Base-by-base conservation (phyloP, 805 yeast species). In the Spencermartinsiella europaea region DNA sequence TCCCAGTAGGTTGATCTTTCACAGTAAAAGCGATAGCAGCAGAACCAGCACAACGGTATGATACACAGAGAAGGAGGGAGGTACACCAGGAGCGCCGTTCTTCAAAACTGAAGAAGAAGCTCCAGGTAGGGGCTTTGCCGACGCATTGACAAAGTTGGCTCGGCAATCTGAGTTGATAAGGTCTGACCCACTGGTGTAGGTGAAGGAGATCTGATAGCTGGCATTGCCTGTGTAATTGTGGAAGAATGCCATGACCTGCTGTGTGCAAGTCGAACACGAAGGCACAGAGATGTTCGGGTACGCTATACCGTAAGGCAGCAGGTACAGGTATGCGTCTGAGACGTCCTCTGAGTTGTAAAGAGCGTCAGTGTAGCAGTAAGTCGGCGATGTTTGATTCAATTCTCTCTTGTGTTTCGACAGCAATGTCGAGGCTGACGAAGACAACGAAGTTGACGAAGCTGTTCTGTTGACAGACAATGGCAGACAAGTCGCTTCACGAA, bases 301-400 rank as follows among this genome's bases (percentile, higher is more conserved):
- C 5, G 52, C 34, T 10, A 53, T 50, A 15, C 61, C 66, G 22
- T 62, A 51, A 5, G 66, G 64, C 34, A 62, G 49, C 27, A 58
- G 57, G 43, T 61, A 62, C 31, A 62, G 51, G 41, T 54, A 59
- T 20, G 61, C 58, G 40, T 62, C 63, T 4, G 49, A 48, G n/a
- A 49, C 40, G 21, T 43, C 49, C 21, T 40, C 40, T 16, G 48
- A 22, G 44, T 58, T 52, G 42, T 40, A 56, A 36, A 58, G 45
- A 1, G 63, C 52, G 40, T 60, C 56, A 15, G 59, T 53, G 47
- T 59, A 62, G 50, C 66, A 62, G 51, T 61, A 62, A n/a, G 19
- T 48, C 21, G 47, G 41, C 20, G 21, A 7, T 17, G 40, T 42
- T 34, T 16, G 46, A 37, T 4, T 3, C 17, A 15, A 16, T 8